A percentile compares a stretch with the other conserved stretches of the same genome.
Conservation (phyloP, 2,329 filamentous ascomycete genomes). For the Botrytis aclada region DNA sequence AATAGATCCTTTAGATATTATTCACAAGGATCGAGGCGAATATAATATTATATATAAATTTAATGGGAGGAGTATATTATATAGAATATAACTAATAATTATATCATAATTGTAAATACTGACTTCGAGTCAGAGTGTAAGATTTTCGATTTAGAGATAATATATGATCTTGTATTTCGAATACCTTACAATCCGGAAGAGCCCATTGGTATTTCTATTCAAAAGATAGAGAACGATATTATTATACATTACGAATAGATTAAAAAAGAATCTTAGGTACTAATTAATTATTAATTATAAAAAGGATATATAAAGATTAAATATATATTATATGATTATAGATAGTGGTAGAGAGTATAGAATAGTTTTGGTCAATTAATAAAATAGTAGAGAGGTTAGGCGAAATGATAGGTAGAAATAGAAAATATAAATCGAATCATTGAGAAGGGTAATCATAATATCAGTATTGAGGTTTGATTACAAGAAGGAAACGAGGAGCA, state of each 20-base stretch:
- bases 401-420: background rate
- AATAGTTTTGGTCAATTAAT: background rate
- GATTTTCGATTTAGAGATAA: background rate
- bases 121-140: background rate
- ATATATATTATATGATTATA: background rate
- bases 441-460: background rate
- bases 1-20: background rate
- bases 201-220: background rate
- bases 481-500: background rate
- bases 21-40: background rate
- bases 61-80: background rate
- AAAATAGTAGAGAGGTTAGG: background rate
- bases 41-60: background rate
- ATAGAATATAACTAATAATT: background rate
- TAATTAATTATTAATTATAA: background rate
- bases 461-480: background rate
- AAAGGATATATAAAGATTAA: background rate
- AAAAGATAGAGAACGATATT: background rate
- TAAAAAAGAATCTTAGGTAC: background rate
- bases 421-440: background rate
- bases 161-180: background rate
- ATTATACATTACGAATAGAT: background rate
- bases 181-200: background rate
- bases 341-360: background rate
- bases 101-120: background rate